phyloP scores from a whole-genome alignment of 495 filamentous ascomycete species.

The Xylaria palmicola region DNA sequence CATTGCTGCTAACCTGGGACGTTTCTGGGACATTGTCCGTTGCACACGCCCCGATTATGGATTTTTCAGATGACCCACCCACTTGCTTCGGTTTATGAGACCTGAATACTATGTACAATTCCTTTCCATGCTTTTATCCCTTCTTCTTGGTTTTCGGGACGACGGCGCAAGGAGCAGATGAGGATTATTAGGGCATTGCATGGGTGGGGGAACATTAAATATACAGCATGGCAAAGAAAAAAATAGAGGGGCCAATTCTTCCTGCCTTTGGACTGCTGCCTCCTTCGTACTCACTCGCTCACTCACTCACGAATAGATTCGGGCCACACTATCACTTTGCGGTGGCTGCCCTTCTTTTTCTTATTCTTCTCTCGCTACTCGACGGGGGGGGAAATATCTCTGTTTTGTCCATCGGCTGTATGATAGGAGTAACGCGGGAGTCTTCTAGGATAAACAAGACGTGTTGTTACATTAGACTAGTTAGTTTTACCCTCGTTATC shows the following conservation, averaged over 20 bases:
- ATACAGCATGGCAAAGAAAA: neutral
- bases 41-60: neutral
- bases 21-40: neutral
- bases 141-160: neutral
- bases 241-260: neutral
- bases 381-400: neutral
- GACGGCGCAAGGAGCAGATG: neutral
- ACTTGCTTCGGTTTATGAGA: no score
- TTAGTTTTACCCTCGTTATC: no score
- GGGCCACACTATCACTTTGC: neutral
- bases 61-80: neutral
- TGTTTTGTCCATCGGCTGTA: neutral
- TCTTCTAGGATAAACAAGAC: no score
- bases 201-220: neutral
- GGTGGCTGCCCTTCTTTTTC: neutral
- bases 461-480: no score
- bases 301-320: neutral
- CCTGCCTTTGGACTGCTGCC: neutral
- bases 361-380: neutral
- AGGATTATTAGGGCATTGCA: neutral
- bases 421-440: neutral
- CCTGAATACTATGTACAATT: neutral
- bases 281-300: neutral
- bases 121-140: neutral
- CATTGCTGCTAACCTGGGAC: neutral